phyloP scores from a whole-genome alignment of 2,329 filamentous ascomycete species.

The Mariannaea elegans region DNA sequence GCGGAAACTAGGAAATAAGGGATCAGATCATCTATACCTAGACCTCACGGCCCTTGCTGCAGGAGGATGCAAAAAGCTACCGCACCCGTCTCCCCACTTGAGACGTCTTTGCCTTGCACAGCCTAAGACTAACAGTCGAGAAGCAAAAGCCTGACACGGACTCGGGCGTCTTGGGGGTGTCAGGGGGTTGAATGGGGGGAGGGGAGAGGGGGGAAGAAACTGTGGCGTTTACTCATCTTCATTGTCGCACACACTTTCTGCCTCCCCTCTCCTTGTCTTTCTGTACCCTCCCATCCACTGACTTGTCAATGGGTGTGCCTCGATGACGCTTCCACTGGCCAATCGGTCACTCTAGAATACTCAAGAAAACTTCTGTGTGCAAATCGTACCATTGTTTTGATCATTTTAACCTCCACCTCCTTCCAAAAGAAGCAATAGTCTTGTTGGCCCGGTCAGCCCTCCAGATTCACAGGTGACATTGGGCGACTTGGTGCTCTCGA shows the following conservation, averaged over 20 bases:
- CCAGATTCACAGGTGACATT: too few relatives aligned
- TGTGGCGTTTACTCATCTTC: neutral
- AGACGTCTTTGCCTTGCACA: constrained; percentile 8
- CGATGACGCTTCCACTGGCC: neutral
- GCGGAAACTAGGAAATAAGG: too few relatives aligned
- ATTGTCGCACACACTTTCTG: constrained; percentile 6
- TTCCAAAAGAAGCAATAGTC: neutral
- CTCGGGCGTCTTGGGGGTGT: neutral
- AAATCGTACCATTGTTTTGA: neutral
- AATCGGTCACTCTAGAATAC: neutral
- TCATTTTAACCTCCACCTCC: neutral
- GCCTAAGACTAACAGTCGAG: constrained; percentile 27
- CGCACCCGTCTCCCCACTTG: too few relatives aligned
- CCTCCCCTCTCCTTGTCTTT: neutral
- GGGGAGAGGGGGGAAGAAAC: neutral
- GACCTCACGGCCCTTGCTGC: too few relatives aligned
- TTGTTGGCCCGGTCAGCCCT: neutral
- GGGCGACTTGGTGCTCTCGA: neutral
- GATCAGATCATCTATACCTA: too few relatives aligned
- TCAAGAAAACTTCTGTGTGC: neutral
- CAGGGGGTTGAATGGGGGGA: neutral
- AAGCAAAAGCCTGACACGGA: neutral
- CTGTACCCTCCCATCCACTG: neutral
- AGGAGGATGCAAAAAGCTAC: too few relatives aligned
- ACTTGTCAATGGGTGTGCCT: neutral